Conservation (phyloP, 2,329 filamentous ascomycete genomes). For the Botrytis galanthina region DNA sequence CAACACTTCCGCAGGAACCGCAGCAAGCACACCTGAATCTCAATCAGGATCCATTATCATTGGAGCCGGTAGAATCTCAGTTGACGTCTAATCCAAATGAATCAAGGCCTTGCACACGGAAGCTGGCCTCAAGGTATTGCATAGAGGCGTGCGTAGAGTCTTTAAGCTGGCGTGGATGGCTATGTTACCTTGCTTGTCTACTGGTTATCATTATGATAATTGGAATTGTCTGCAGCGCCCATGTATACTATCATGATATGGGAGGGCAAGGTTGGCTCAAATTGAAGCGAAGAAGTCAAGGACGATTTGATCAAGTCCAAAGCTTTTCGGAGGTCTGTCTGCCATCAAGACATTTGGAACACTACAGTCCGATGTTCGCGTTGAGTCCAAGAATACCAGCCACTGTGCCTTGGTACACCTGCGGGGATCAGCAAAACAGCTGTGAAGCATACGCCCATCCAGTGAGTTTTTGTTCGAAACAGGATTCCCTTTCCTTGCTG, state of each 20-base stretch:
- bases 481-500: not conserved
- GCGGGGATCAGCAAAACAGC: conserved; percentile 36
- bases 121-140: not conserved
- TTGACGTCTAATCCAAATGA: conserved; percentile 24
- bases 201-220: conserved; percentile 28
- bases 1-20: conserved; percentile 26
- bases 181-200: conserved; percentile 24
- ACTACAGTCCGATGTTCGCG: not conserved
- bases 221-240: conserved; percentile 31
- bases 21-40: conserved; percentile 19
- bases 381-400: conserved; percentile 9
- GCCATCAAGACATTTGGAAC: conserved; percentile 28
- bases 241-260: conserved; percentile 31
- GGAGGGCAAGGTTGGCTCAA: conserved; percentile 34
- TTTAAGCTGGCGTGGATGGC: conserved; percentile 25
- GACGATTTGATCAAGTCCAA: not conserved
- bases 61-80: conserved; percentile 21
- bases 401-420: conserved; percentile 33
- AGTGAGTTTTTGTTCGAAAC: conserved; percentile 23
- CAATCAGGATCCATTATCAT: conserved; percentile 12
- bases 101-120: conserved; percentile 19
- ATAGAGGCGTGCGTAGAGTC: conserved; percentile 11
- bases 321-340: conserved; percentile 25
- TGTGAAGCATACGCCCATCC: conserved; percentile 34
- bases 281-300: conserved; percentile 11